Conservation (phyloP, 2,329 filamentous ascomycete species). For the Stagonosporopsis cucurbitacearum region DNA sequence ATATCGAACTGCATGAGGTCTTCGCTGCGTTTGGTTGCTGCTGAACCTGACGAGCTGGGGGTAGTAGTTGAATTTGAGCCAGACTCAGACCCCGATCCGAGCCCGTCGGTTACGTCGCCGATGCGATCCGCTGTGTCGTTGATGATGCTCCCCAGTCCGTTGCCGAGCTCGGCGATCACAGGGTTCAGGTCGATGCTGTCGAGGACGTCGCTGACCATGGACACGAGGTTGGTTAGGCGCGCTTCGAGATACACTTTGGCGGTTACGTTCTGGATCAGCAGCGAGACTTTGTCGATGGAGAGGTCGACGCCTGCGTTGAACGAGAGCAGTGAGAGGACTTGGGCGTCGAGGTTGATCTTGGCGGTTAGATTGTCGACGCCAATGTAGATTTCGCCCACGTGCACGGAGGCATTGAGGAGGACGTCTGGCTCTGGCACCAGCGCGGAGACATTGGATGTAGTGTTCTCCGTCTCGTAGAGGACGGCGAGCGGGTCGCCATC, state of each 20-base stretch:
- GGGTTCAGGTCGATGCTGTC: slow-evolving; percentile 67
- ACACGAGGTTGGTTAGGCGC: slow-evolving; percentile 64
- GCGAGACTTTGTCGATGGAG: slow-evolving; percentile 62
- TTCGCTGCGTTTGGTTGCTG: slow-evolving; percentile 36
- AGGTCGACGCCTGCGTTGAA: slow-evolving; percentile 68
- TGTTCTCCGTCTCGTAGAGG: slow-evolving; percentile 62
- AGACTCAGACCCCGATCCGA: slow-evolving; percentile 8
- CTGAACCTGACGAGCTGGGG: slow-evolving; percentile 20
- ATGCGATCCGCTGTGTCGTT: slow-evolving; percentile 46
- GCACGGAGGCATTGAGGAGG: slow-evolving; percentile 65
- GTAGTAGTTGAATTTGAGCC: slow-evolving; percentile 6
- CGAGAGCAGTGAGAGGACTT: slow-evolving; percentile 64
- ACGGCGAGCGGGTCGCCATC: slow-evolving; percentile 59
- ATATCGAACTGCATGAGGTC: slow-evolving; percentile 55
- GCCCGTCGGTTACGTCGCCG: slow-evolving; percentile 30
- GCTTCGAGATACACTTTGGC: slow-evolving; percentile 67
- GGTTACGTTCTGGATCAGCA: slow-evolving; percentile 64
- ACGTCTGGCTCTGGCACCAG: slow-evolving; percentile 62
- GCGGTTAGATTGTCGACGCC: slow-evolving; percentile 66
- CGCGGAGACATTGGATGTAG: slow-evolving; percentile 50
- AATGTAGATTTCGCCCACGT: slow-evolving; percentile 65
- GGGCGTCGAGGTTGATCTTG: slow-evolving; percentile 66
- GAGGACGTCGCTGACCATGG: slow-evolving; percentile 66
- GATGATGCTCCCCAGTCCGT: slow-evolving; percentile 58
- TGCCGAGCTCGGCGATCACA: slow-evolving; percentile 62